Evolutionary conservation across 345 rosid genomes (phyloP).

Genomic region (Turritis glabra): DNA sequence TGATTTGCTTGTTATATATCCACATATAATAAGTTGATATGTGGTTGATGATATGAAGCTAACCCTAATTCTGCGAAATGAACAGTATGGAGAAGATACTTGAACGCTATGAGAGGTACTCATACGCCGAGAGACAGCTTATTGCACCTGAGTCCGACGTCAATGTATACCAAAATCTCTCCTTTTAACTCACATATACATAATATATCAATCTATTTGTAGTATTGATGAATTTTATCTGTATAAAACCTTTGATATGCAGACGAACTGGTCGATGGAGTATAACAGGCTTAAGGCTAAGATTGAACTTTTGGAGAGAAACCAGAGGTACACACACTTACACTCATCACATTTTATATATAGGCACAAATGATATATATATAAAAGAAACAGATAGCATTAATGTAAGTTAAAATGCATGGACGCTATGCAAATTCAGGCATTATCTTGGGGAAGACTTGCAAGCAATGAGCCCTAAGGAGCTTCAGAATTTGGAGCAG

Average conservation of each 20-base stretch:
- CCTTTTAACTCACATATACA: not conserved
- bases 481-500: conserved; percentile 85
- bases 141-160: conserved; percentile 47
- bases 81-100: conserved; percentile 80
- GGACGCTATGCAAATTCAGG: conserved; percentile 39
- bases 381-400: not conserved
- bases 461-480: conserved; percentile 62
- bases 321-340: conserved; percentile 59
- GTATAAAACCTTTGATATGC: conserved; percentile 17
- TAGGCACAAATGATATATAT: not conserved
- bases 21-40: too few relatives aligned
- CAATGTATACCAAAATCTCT: conserved; percentile 36
- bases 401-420: not conserved
- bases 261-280: conserved; percentile 81
- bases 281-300: conserved; percentile 80
- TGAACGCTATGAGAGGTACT: conserved; percentile 75
- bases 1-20: too few relatives aligned
- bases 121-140: conserved; percentile 63
- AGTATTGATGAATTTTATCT: not conserved
- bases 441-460: conserved; percentile 86
- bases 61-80: conserved; percentile 5
- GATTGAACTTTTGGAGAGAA: conserved; percentile 79
- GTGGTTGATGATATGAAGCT: conserved; percentile 15
- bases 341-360: not conserved
- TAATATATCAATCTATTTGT: not conserved